Percentiles rank a stretch among this genome's conserved stretches.
Evolutionary conservation across 768 basidiomycete genomes (phyloP).

Genomic region (Hericium coralloides): DNA sequence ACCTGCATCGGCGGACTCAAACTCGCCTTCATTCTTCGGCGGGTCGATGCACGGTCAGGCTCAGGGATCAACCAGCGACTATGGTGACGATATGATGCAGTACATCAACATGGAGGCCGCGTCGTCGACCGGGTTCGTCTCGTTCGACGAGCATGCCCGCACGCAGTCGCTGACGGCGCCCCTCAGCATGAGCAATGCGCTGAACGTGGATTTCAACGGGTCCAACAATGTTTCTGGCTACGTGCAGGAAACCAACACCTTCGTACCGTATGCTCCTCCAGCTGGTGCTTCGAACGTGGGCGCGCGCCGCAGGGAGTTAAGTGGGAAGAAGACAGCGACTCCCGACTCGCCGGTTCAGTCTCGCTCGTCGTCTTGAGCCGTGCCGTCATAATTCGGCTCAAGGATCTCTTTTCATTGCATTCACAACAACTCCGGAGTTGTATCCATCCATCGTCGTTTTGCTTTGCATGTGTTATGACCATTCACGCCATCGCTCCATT

Average conservation of each 20-base stretch:
- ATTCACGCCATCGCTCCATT: too few relatives aligned
- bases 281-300: constrained; percentile 2
- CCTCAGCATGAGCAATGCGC: neutral
- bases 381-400: neutral
- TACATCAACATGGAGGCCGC: neutral
- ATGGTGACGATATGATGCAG: neutral
- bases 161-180: neutral
- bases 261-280: constrained; percentile 1
- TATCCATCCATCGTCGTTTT: neutral
- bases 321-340: neutral
- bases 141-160: too few relatives aligned
- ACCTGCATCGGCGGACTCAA: neutral
- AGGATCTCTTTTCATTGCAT: neutral
- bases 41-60: neutral
- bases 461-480: too few relatives aligned
- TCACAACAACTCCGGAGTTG: neutral
- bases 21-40: neutral
- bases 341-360: neutral
- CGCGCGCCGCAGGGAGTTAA: constrained; percentile 3
- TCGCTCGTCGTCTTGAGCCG: neutral
- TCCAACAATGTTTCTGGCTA: neutral
- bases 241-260: neutral
- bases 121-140: neutral
- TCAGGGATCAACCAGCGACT: neutral
- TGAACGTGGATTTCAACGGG: neutral